Evolutionary conservation across 176 grass and related monocot species (phyloP), one percentile per base, ranked within the genome.

Genomic region (Dactylis glomerata): DNA sequence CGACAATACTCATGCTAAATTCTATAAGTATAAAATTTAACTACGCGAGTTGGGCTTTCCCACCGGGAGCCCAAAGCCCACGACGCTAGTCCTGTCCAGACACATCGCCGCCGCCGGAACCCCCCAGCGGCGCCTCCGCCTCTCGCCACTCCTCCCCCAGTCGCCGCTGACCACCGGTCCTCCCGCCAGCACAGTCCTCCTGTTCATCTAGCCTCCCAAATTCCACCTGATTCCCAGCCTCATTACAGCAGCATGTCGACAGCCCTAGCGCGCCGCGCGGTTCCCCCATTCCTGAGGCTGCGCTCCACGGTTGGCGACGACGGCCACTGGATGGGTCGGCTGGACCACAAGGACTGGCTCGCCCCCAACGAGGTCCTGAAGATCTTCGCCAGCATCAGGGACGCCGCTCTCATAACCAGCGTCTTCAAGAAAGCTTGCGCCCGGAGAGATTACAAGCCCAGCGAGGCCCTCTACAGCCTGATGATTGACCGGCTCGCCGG

Each of bases 301-400:
- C 84, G 84, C 58, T 87, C 89, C n/a, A 68, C 30, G 7, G 37
- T 32, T 8, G 40, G 47, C 20, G 68, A 88, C 54, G 91, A 93
- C 64, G 46, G 32, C 49, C 92, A 86, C 75, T 98, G 91, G 89
- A 57, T 95, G 8, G 47, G 86, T 6, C 95, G 89, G 56, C 87
- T 95, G 51, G 90, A 95, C 73, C 89, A 93, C 80, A 95, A 82
- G 84, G 96, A 98, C 41, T 98, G 93, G 96, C 91, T 98, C 9
- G 89, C 96, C 65, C 93, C 96, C 8, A 93, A 98, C 22, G 96
- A 93, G 77, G 46, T 98, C 20, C 64, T 95, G 64, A 95, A 98
- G 83, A 87, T 98, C 31, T 95, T 95, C 51, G 87, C 75, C 0
- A 87, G 87, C 63, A 65, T 98, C 36, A 69, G 77, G 68, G 89